Conservation (phyloP, 1,284 basidiomycete species). For the Sporisorium scitamineum region DNA sequence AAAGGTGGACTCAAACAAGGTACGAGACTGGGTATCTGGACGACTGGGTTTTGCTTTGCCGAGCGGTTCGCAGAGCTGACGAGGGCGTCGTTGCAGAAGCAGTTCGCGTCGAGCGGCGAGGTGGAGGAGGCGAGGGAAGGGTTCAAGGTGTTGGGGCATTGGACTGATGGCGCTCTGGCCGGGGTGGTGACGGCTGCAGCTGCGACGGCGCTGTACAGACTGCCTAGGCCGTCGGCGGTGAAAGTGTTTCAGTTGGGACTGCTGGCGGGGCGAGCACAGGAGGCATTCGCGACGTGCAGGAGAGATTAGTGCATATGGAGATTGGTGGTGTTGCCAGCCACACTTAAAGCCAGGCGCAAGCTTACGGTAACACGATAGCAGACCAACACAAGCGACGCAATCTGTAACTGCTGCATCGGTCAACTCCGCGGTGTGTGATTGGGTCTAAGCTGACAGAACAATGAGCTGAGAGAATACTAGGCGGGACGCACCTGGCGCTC, state of each 20-base stretch:
- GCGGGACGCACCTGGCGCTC: slow-evolving; percentile 16
- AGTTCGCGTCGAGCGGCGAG: background rate
- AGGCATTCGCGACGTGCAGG: slow-evolving; percentile 39
- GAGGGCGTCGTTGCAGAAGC: slow-evolving; percentile 12
- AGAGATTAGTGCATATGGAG: slow-evolving; percentile 30
- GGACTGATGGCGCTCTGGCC: slow-evolving; percentile 59
- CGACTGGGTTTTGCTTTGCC: slow-evolving; percentile 54
- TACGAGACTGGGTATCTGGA: slow-evolving; percentile 53
- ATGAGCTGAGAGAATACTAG: background rate
- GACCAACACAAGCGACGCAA: too few relatives aligned
- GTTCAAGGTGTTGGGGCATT: slow-evolving; percentile 48
- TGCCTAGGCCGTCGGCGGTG: slow-evolving; percentile 28
- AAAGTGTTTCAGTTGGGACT: slow-evolving; percentile 42
- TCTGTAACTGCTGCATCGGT: too few relatives aligned
- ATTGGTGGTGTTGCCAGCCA: slow-evolving; percentile 49
- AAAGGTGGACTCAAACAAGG: slow-evolving; percentile 58
- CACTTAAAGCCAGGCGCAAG: slow-evolving; percentile 9
- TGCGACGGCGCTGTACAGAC: slow-evolving; percentile 41
- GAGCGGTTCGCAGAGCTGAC: slow-evolving; percentile 40
- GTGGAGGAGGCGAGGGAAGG: background rate
- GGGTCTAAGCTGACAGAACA: too few relatives aligned
- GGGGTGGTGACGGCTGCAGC: slow-evolving; percentile 46
- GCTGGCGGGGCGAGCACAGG: slow-evolving; percentile 46
- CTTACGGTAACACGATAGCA: too few relatives aligned
- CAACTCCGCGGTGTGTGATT: too few relatives aligned